phyloP scores from a whole-genome alignment of 2,329 filamentous ascomycete species.

The Teratosphaeria epicoccoides region DNA sequence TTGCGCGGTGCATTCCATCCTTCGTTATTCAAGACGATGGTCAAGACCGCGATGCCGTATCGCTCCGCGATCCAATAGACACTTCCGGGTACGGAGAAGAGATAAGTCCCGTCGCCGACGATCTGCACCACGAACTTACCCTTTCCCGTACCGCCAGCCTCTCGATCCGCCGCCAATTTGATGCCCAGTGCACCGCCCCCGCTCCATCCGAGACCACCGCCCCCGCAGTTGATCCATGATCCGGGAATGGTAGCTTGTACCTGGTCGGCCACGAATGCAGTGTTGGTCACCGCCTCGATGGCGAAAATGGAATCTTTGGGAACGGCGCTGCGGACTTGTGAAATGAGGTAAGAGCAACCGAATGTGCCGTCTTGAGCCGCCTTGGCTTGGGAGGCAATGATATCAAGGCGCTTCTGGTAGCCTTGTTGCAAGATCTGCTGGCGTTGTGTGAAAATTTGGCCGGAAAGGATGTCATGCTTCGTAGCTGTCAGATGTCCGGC shows the following conservation, averaged over 20 bases:
- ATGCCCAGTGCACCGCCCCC: constrained; percentile 65
- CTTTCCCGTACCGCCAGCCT: constrained; percentile 39
- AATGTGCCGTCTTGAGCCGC: constrained; percentile 54
- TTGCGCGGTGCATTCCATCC: constrained; percentile 57
- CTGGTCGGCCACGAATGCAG: constrained; percentile 57
- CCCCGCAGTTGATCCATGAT: constrained; percentile 71
- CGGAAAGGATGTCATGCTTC: constrained; percentile 32
- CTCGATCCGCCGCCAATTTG: constrained; percentile 55
- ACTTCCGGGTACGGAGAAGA: constrained; percentile 54
- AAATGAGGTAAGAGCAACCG: constrained; percentile 47
- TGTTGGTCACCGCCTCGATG: constrained; percentile 68
- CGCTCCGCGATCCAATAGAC: constrained; percentile 60
- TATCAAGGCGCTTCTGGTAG: constrained; percentile 49
- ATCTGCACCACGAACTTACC: constrained; percentile 53
- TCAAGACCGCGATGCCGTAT: constrained; percentile 56
- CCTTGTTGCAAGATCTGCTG: constrained; percentile 47
- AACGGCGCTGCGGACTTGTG: constrained; percentile 44
- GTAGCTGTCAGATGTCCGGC: constrained; percentile 46
- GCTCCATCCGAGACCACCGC: constrained; percentile 70
- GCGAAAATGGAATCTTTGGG: constrained; percentile 62
- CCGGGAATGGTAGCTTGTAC: constrained; percentile 57
- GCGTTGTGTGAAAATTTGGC: constrained; percentile 26
- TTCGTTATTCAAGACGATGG: constrained; percentile 59
- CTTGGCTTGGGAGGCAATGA: constrained; percentile 47
- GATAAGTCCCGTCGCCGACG: constrained; percentile 57